phyloP scores from a whole-genome alignment of 257 asterid genomes.

The Plantago major region DNA sequence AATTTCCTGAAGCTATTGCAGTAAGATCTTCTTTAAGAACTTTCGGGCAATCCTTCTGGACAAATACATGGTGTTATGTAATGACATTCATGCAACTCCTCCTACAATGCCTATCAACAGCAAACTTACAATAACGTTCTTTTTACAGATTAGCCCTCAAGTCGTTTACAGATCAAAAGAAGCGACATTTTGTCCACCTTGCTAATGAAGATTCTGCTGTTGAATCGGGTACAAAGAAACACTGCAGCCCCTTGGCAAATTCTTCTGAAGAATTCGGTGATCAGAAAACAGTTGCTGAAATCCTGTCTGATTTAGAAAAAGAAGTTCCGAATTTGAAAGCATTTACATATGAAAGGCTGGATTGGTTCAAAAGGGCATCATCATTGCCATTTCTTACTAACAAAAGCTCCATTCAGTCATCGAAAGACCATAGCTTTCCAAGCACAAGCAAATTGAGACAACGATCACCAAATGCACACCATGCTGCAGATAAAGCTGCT shows the following conservation, averaged over 20 bases:
- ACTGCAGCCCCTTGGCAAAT: conserved; percentile 38
- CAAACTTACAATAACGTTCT: too few species aligned
- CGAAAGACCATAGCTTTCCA: conserved; percentile 55
- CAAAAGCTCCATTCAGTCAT: conserved; percentile 45
- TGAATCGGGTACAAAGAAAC: conserved; percentile 64
- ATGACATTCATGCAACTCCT: too few species aligned
- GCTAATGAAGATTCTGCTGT: conserved; percentile 42
- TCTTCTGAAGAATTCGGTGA: conserved; percentile 52
- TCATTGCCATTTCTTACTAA: conserved; percentile 49
- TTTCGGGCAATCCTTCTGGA: too few species aligned
- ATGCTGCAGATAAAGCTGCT: conserved; percentile 59
- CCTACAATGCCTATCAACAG: too few species aligned
- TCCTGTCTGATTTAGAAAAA: conserved; percentile 57
- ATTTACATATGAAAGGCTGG: conserved; percentile 69
- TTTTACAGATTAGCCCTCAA: conserved; percentile 83
- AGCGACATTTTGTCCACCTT: conserved; percentile 81
- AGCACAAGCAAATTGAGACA: conserved; percentile 53
- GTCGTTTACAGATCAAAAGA: conserved; percentile 86
- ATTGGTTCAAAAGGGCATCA: conserved; percentile 84
- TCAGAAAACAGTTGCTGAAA: conserved; percentile 55
- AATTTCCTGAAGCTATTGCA: too few species aligned
- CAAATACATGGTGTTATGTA: too few species aligned
- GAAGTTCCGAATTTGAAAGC: conserved; percentile 63
- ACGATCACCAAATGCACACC: conserved; percentile 42
- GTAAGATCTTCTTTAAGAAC: too few species aligned